Evolutionary conservation across 2,329 filamentous ascomycete genomes (phyloP), one percentile per base, ranked within the genome.

Genomic region (Fusarium sp.): DNA sequence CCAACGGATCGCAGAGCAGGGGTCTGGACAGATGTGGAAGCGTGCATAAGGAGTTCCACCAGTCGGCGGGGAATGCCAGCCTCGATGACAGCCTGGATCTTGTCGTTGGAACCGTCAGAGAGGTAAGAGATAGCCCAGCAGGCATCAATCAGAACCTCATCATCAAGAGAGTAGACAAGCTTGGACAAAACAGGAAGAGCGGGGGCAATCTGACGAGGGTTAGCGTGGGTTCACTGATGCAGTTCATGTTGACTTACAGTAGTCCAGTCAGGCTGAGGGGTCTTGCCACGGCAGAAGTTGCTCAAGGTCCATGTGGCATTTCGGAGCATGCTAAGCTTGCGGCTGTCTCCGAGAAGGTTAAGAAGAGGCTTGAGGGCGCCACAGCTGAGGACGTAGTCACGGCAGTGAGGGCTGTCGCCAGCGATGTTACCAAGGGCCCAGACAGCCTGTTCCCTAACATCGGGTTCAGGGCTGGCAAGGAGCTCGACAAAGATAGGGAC

Each of bases 221-320:
- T 53, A 74, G 72, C 55, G 34, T 34, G 20, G 4, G 42, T 32
- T 37, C 25, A 27, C 48, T 45, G 34, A 46, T 40, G 10, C 32
- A 48, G 27, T 67, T 66, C 45, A 68, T 74, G 51, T 76, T 40
- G 65, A 61, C 93, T 82, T 87, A 97, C 94, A 40, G 93, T 98
- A 78, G 90, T 89, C 96, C 96, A 99, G 80, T 99, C 96, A 48
- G 96, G 96, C 85, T 99, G 96, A 54, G 96, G 96, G 11, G 95
- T 98, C 89, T 99, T 99, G 83, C 96, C 96, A 86, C 96, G 93
- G 86, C 96, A 99, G 85, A 99, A 99, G 87, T 99, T 99, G 88
- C 96, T 98, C 60, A 99, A 86, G 46, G 96, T 99, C 96, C 96
- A 99, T 25, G 96, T 99, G 37, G 96, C 96, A 80, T 99, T 99